Evolutionary conservation across 352 stramenopile species (phyloP).

Genomic region (Pythium folliculosum): DNA sequence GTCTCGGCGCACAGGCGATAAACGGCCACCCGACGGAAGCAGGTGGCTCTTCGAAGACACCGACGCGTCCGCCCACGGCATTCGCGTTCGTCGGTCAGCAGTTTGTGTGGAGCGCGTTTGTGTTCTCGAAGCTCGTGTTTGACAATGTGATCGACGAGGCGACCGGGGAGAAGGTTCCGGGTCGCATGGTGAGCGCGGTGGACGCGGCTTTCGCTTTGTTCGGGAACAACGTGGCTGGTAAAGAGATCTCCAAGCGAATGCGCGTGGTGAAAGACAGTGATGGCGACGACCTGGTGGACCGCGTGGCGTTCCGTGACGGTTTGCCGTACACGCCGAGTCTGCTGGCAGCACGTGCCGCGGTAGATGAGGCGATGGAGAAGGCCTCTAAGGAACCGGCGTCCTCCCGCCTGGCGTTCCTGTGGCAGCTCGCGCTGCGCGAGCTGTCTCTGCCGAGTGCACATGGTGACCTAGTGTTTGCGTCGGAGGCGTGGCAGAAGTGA

Average conservation of each 20-base stretch:
- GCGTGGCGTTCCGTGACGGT: conserved; percentile 30
- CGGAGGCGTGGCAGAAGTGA: conserved; percentile 22
- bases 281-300: conserved; percentile 3
- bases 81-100: conserved; percentile 30
- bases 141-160: conserved; percentile 20
- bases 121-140: conserved; percentile 33
- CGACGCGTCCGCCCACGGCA: conserved; percentile 18
- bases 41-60: not conserved
- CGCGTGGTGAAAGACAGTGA: not conserved
- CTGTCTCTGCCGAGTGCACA: conserved; percentile 16
- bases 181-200: conserved; percentile 28
- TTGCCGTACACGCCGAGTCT: conserved; percentile 28
- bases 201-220: conserved; percentile 30
- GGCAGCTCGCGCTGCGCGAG: conserved; percentile 27
- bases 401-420: conserved; percentile 23
- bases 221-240: conserved; percentile 22
- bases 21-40: conserved; percentile 17
- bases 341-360: conserved; percentile 12
- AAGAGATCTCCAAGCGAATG: conserved; percentile 25
- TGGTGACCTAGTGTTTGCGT: conserved; percentile 17
- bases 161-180: conserved; percentile 12
- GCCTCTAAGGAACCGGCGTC: conserved; percentile 7
- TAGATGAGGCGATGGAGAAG: conserved; percentile 10
- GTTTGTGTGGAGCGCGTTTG: conserved; percentile 36
- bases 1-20: conserved; percentile 24